phyloP scores from a whole-genome alignment of 148 eudicot genomes.

The Camellia sinensis region DNA sequence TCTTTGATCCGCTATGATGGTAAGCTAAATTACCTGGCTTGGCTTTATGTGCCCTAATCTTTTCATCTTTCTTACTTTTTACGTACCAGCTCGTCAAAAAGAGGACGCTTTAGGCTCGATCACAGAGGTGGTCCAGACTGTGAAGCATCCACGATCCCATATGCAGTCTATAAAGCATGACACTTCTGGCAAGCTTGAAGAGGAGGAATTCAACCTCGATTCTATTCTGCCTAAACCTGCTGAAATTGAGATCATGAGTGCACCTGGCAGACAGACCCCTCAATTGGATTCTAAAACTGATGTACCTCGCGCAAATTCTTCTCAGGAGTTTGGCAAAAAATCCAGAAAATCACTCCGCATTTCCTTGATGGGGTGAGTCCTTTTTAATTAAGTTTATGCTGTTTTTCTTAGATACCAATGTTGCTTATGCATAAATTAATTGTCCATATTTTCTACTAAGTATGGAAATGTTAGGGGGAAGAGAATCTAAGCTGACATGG shows the following conservation, averaged over 20 bases:
- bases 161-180: slow-evolving; percentile 36
- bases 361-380: slow-evolving; percentile 71
- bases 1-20: slow-evolving; percentile 97
- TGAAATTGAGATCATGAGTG: slow-evolving; percentile 31
- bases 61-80: slow-evolving; percentile 13
- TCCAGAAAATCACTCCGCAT: slow-evolving; percentile 61
- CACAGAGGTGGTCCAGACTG: slow-evolving; percentile 89
- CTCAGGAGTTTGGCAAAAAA: slow-evolving; percentile 37
- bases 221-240: slow-evolving; percentile 49
- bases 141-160: slow-evolving; percentile 70
- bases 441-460: neutral
- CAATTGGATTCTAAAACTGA: slow-evolving; percentile 33
- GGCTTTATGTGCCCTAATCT: slow-evolving; percentile 6
- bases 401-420: neutral
- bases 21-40: slow-evolving; percentile 24
- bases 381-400: slow-evolving; percentile 1
- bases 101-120: slow-evolving; percentile 85
- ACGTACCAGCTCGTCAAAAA: slow-evolving; percentile 87
- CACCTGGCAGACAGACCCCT: slow-evolving; percentile 58
- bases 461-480: too few species aligned
- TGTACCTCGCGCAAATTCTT: slow-evolving; percentile 26
- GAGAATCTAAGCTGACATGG: too few species aligned
- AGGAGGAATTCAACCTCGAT: slow-evolving; percentile 42
- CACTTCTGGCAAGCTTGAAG: slow-evolving; percentile 33
- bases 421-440: neutral